Evolutionary conservation across 2,329 filamentous ascomycete genomes (phyloP).

Genomic region (Xylaria sp.): DNA sequence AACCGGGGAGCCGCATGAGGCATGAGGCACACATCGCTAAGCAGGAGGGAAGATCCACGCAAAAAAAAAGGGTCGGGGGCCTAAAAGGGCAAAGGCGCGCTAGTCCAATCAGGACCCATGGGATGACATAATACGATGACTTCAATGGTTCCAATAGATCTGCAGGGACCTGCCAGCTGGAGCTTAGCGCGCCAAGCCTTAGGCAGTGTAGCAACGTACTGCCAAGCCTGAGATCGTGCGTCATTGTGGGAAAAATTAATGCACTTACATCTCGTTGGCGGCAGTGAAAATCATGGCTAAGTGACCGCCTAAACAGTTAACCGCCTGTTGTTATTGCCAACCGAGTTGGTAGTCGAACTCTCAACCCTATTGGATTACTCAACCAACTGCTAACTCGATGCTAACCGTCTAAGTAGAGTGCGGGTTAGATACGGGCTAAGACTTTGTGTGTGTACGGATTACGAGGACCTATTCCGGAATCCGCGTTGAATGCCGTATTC

Average conservation of each 20-base stretch:
- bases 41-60: too few species aligned
- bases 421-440: too few species aligned
- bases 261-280: background rate
- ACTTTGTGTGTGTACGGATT: too few species aligned
- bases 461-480: too few species aligned
- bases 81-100: background rate
- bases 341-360: too few species aligned
- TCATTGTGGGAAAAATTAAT: background rate
- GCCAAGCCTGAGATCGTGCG: conserved; percentile 2
- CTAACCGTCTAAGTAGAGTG: too few species aligned
- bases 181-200: background rate
- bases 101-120: conserved; percentile 24
- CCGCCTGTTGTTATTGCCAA: too few species aligned
- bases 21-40: too few species aligned
- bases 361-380: too few species aligned
- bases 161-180: conserved; percentile 31
- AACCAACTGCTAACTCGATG: too few species aligned
- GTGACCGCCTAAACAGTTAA: too few species aligned
- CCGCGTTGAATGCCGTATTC: too few species aligned
- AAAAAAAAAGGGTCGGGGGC: background rate
- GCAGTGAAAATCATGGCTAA: background rate
- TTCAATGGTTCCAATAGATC: conserved; percentile 29
- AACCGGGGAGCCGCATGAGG: background rate
- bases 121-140: conserved; percentile 32
- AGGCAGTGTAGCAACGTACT: background rate